Evolutionary conservation across 306 rosid genomes (phyloP).

Genomic region (Boehmeria nivea): DNA sequence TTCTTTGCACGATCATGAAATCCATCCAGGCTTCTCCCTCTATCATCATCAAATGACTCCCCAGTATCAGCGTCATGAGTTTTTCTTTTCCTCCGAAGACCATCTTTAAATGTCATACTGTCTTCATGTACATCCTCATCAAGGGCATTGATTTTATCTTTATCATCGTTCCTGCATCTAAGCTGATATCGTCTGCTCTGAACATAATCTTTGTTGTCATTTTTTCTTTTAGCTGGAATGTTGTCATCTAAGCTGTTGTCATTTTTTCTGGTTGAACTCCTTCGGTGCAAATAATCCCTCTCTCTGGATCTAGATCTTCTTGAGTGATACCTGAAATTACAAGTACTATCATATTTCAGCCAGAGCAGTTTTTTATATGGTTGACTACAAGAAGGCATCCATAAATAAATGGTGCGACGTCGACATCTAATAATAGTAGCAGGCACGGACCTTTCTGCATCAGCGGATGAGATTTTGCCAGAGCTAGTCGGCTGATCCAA

Average conservation of each 20-base stretch:
- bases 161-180: constrained; percentile 20
- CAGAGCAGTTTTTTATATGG: too few relatives aligned
- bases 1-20: constrained; percentile 17
- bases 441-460: constrained; percentile 44
- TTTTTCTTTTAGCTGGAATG: too few relatives aligned
- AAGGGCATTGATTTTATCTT: constrained; percentile 21
- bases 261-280: constrained; percentile 39
- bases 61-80: constrained; percentile 31
- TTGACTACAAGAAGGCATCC: not conserved
- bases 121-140: constrained; percentile 29
- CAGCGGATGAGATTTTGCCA: constrained; percentile 29
- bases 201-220: constrained; percentile 13
- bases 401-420: not conserved
- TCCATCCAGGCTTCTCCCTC: constrained; percentile 19
- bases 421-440: not conserved
- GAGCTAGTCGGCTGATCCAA: constrained; percentile 26
- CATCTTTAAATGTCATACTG: constrained; percentile 21
- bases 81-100: constrained; percentile 31
- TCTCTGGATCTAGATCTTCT: constrained; percentile 60
- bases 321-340: constrained; percentile 38
- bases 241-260: too few relatives aligned
- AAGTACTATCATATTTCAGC: not conserved
- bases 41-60: constrained; percentile 39
- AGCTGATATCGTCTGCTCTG: not conserved
- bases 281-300: constrained; percentile 24